phyloP scores from a whole-genome alignment of 1,139 yeast species.

The Hemisphaericaspora xylofermentans region DNA sequence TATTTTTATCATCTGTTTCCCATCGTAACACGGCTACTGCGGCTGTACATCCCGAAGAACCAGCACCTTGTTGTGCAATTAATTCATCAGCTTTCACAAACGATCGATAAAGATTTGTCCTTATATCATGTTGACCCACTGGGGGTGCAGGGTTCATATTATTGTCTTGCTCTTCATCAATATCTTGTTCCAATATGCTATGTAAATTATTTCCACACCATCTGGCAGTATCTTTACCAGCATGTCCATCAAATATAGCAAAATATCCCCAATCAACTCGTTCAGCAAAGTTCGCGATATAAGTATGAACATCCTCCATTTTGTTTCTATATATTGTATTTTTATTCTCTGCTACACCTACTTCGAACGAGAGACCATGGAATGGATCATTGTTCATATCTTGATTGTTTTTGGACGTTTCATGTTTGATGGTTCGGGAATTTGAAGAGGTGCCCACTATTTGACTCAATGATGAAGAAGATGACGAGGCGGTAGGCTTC shows the following conservation, averaged over 20 bases:
- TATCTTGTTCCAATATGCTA: constrained; percentile 55
- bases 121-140: constrained; percentile 33
- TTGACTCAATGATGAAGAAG: not conserved
- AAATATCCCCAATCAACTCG: constrained; percentile 91
- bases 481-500: not conserved
- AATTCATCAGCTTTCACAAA: constrained; percentile 75
- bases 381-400: constrained; percentile 32
- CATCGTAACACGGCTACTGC: constrained; percentile 90
- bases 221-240: constrained; percentile 89
- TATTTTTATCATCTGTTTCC: constrained; percentile 49
- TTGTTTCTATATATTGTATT: constrained; percentile 78
- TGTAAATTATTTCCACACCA: constrained; percentile 94
- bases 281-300: constrained; percentile 89
- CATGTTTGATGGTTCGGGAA: not conserved
- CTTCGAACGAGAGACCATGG: constrained; percentile 61
- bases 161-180: constrained; percentile 23
- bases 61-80: constrained; percentile 59
- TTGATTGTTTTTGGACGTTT: not conserved
- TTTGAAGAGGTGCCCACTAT: not conserved
- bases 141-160: constrained; percentile 16
- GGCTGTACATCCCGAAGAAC: constrained; percentile 89
- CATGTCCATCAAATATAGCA: constrained; percentile 97
- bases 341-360: constrained; percentile 88
- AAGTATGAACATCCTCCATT: constrained; percentile 97
- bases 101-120: constrained; percentile 55